Evolutionary conservation across 257 asterid genomes (phyloP), one percentile per base, ranked within the genome.

Genomic region (Ocimum tenuiflorum): DNA sequence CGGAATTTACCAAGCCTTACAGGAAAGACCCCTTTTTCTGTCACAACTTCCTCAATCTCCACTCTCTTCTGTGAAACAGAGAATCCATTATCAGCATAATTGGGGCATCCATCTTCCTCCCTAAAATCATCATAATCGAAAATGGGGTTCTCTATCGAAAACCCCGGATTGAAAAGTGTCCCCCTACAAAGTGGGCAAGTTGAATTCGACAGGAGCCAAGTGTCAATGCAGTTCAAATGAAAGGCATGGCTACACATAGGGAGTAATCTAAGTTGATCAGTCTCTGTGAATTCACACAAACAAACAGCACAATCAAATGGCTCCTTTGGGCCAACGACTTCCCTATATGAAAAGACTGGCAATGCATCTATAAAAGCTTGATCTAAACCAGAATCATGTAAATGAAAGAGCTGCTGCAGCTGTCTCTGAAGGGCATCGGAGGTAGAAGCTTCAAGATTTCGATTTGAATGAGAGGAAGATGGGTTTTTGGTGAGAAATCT

Each of bases 241-340:
- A 92, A 92, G 43, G 98, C 98, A 76, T 92, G 98, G 79, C 97
- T 83, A 71, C 98, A 92, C 46, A 68, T 75, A 0, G 98, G 98
- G 52, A 92, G 96, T 83, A 92, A 68, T 65, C 98, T 84, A 76
- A 92, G 62, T 31, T 92, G 91, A 13, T 92, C 98, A 47, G 78
- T 78, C 73, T 82, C 90, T 0, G 86, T 13, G 56, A 92, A 92
- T 64, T 89, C 97, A 65, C 96, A 81, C 79, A 92, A 80, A 68
- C 98, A 92, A 36, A 92, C 97, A 1, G 97, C 95, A 64, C 98
- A 92, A 78, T 92, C 97, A 50, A 92, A 86, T 8, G 94, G 98
- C 82, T 92, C 97, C 48, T 85, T 84, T 3, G 91, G 83, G 36
- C 98, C 96, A 8, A 84, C 85, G 15, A 92, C 89, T 73, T 89